Evolutionary conservation across 148 eudicot genomes (phyloP).

Genomic region (Vaccinium myrtillus): DNA sequence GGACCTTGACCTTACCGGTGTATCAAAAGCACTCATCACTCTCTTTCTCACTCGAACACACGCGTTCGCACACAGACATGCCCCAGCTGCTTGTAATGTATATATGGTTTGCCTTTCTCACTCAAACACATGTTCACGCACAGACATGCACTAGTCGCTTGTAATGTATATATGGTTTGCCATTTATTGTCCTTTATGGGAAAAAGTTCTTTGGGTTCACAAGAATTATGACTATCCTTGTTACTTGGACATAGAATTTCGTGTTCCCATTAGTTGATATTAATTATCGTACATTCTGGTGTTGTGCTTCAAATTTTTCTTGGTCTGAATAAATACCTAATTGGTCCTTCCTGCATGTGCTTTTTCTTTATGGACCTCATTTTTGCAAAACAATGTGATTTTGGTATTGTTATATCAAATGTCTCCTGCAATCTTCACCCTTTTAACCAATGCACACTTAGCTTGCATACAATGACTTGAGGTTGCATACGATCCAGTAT

Average conservation of each 20-base stretch:
- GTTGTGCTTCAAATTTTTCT: no score
- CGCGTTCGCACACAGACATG: no score
- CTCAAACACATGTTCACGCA: background rate
- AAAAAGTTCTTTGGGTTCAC: background rate
- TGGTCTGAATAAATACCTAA: no score
- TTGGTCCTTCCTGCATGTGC: background rate
- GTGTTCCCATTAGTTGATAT: no score
- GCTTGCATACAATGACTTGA: background rate
- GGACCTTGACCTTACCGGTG: background rate
- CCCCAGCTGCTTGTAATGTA: background rate
- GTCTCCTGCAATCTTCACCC: background rate
- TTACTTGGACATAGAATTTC: background rate
- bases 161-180: background rate
- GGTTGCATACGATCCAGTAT: background rate
- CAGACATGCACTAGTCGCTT: background rate
- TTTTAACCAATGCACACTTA: background rate
- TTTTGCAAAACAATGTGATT: background rate
- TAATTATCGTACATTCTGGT: no score
- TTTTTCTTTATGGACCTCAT: background rate
- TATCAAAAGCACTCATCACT: background rate
- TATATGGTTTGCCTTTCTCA: background rate
- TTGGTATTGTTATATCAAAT: background rate
- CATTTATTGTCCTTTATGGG: background rate
- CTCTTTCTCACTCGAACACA: background rate
- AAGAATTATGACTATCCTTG: background rate